These are phyloP conservation scores for Phoma sp. DNA, from an alignment of 2,329 filamentous ascomycete species.

Conservation along the genomic window DNA sequence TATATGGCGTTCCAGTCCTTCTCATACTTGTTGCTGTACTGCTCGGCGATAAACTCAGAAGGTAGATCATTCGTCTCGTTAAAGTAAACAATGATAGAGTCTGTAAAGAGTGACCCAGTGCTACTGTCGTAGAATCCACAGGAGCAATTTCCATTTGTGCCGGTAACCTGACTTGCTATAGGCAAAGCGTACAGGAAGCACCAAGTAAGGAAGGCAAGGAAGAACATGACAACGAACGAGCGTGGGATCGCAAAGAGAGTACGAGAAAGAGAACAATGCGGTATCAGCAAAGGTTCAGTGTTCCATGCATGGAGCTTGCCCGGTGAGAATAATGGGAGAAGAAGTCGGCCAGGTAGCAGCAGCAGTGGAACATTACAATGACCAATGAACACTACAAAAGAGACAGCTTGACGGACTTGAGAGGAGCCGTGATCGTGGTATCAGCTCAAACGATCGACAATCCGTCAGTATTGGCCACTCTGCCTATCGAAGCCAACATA, in stretches of 20 bases:
- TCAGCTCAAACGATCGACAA: constrained; percentile 4
- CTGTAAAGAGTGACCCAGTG: constrained; percentile 53
- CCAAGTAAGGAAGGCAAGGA: constrained; percentile 16
- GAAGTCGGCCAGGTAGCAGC: neutral
- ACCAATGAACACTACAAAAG: neutral
- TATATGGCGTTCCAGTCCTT: constrained; percentile 57
- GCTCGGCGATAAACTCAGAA: constrained; percentile 49
- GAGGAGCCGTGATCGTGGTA: constrained; percentile 10
- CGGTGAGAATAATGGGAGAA: neutral
- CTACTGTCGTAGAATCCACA: constrained; percentile 57
- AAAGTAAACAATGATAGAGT: constrained; percentile 60
- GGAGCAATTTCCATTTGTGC: constrained; percentile 46
- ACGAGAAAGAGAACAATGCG: neutral
- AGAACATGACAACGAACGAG: constrained; percentile 25
- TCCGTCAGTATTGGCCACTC: neutral
- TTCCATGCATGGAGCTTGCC: neutral
- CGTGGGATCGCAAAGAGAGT: constrained; percentile 10
- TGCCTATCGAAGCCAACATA: constrained; percentile 5
- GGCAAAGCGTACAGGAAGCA: constrained; percentile 24
- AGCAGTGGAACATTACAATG: neutral
- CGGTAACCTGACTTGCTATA: constrained; percentile 27
- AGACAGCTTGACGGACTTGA: constrained; percentile 3
- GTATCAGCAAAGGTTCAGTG: neutral
- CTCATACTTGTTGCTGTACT: constrained; percentile 55
- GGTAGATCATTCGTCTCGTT: constrained; percentile 54